Evolutionary conservation across 257 asterid species (phyloP).

Genomic region (Orobanche coerulescens): DNA sequence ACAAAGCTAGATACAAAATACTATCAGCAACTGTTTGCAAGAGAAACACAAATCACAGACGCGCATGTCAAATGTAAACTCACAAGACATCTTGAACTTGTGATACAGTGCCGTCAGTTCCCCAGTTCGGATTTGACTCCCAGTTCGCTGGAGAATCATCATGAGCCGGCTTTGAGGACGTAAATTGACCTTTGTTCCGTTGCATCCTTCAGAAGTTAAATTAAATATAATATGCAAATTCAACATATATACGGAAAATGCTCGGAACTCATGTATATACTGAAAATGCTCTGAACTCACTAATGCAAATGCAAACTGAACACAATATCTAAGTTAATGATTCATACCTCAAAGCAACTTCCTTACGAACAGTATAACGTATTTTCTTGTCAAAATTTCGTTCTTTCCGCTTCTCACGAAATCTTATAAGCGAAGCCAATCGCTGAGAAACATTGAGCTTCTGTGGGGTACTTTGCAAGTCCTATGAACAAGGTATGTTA

Average conservation of each 20-base stretch:
- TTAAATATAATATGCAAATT: neutral
- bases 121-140: slow-evolving; percentile 56
- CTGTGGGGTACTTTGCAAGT: slow-evolving; percentile 38
- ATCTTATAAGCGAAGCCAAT: slow-evolving; percentile 58
- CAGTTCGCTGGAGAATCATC: slow-evolving; percentile 68
- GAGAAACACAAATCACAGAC: neutral
- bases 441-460: slow-evolving; percentile 61
- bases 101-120: slow-evolving; percentile 39
- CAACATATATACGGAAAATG: neutral
- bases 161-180: slow-evolving; percentile 48
- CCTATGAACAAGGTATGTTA: slow-evolving; percentile 26
- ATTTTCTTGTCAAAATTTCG: slow-evolving; percentile 73
- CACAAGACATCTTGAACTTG: slow-evolving; percentile 48
- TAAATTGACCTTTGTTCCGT: slow-evolving; percentile 70
- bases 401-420: slow-evolving; percentile 71
- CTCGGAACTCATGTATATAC: neutral
- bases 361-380: slow-evolving; percentile 76
- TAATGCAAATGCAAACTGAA: neutral
- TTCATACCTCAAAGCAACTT: slow-evolving; percentile 63
- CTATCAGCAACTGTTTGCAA: slow-evolving; percentile 1
- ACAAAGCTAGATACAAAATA: neutral
- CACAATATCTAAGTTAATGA: neutral
- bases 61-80: slow-evolving; percentile 23
- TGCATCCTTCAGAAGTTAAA: slow-evolving; percentile 48
- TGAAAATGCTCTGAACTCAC: neutral